phyloP scores from a whole-genome alignment of 495 filamentous ascomycete species.

The Hypoxylon lienhwacheense region DNA sequence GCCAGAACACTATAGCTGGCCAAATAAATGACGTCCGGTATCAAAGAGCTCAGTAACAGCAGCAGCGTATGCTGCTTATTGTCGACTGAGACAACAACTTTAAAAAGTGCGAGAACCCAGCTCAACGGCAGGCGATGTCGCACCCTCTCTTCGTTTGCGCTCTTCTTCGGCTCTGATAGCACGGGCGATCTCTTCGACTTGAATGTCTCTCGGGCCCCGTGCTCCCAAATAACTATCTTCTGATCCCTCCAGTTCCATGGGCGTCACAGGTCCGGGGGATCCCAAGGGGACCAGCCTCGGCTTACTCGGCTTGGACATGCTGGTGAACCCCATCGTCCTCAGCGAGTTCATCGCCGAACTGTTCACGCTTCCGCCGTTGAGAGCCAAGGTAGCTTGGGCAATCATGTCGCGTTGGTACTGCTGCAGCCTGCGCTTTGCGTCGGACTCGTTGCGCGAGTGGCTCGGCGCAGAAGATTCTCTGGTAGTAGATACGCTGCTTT shows the following conservation, averaged over 20 bases:
- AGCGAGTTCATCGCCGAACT: slow-evolving; percentile 30
- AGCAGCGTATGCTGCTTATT: background rate
- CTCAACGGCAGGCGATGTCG: slow-evolving; percentile 24
- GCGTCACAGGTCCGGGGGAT: slow-evolving; percentile 79
- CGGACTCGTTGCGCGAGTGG: slow-evolving; percentile 45
- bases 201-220: slow-evolving; percentile 10
- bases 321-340: slow-evolving; percentile 38
- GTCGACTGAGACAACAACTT: background rate
- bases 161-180: slow-evolving; percentile 31
- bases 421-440: slow-evolving; percentile 53
- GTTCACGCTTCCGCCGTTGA: slow-evolving; percentile 44
- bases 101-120: slow-evolving; percentile 33
- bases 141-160: slow-evolving; percentile 29
- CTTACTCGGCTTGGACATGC: slow-evolving; percentile 54
- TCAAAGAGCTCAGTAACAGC: background rate
- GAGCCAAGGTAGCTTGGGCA: slow-evolving; percentile 52
- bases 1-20: background rate
- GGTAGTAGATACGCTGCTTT: slow-evolving; percentile 37
- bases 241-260: slow-evolving; percentile 64
- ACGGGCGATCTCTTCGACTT: slow-evolving; percentile 27
- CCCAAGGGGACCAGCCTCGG: slow-evolving; percentile 68
- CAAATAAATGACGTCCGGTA: background rate
- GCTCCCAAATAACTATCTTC: slow-evolving; percentile 33
- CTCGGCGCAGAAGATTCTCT: slow-evolving; percentile 18
- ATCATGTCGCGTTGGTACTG: slow-evolving; percentile 66